phyloP scores from a whole-genome alignment of 139 green algal species.

The Trebouxia sp. region DNA sequence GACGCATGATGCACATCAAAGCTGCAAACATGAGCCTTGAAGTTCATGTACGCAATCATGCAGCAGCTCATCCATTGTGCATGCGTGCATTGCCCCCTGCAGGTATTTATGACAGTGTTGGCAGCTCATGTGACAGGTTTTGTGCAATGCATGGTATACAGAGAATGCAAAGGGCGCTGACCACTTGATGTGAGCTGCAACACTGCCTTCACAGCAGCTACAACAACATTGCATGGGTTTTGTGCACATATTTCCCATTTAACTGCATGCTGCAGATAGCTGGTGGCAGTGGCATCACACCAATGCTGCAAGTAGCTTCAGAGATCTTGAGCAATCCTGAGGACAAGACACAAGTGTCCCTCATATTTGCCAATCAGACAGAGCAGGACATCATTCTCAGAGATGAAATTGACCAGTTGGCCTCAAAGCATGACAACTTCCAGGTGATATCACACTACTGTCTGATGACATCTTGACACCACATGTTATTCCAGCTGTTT shows the following conservation, averaged over 20 bases:
- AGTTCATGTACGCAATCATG: not conserved
- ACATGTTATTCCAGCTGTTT: too few species aligned
- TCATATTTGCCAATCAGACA: constrained; percentile 69
- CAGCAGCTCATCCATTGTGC: not conserved
- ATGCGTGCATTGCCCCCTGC: not conserved
- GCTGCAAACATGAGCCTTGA: too few species aligned
- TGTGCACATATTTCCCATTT: not conserved
- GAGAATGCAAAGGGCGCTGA: too few species aligned
- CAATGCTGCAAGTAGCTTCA: constrained; percentile 72
- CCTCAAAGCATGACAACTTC: constrained; percentile 57
- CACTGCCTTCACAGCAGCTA: too few species aligned
- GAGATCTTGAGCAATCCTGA: constrained; percentile 60
- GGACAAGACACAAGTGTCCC: constrained; percentile 63
- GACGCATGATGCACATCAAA: too few species aligned
- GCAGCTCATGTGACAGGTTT: too few species aligned
- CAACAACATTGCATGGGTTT: not conserved
- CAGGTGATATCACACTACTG: constrained; percentile 32
- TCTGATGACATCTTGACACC: too few species aligned
- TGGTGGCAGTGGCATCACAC: constrained; percentile 73
- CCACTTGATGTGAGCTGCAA: too few species aligned
- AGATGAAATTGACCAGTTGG: constrained; percentile 64
- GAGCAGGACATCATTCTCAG: constrained; percentile 72
- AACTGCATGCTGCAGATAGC: constrained; percentile 37
- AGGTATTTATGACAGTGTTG: not conserved
- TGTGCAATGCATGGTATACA: too few species aligned